These are phyloP conservation scores for Xylariaceae sp. DNA, from an alignment of 2,329 filamentous ascomycete species.

Conservation along the genomic window DNA sequence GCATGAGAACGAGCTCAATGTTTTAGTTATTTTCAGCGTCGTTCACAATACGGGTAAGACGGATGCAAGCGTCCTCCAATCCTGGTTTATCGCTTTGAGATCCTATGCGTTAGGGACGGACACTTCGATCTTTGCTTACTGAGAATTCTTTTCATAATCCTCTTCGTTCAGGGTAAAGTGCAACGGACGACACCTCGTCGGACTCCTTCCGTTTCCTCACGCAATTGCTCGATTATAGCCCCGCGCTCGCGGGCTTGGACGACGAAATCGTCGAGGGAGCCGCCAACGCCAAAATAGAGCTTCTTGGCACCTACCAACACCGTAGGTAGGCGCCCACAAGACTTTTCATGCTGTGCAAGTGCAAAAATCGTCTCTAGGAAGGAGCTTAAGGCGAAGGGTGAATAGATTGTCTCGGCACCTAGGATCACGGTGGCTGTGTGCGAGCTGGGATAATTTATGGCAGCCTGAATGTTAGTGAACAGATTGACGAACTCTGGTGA, in stretches of 20 bases:
- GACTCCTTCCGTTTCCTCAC: constrained; percentile 59
- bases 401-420: constrained; percentile 81
- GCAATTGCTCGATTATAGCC: constrained; percentile 45
- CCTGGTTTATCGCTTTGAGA: too few relatives aligned
- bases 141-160: constrained; percentile 8
- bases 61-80: too few relatives aligned
- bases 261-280: constrained; percentile 73
- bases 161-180: constrained; percentile 28
- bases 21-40: too few relatives aligned
- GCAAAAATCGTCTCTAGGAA: constrained; percentile 65
- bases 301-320: constrained; percentile 72
- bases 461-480: constrained; percentile 33
- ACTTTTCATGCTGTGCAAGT: constrained; percentile 38
- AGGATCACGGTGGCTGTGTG: constrained; percentile 53
- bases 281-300: constrained; percentile 81
- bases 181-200: constrained; percentile 58
- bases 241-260: constrained; percentile 47
- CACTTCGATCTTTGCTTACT: too few relatives aligned
- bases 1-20: too few relatives aligned
- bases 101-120: too few relatives aligned
- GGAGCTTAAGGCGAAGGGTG: constrained; percentile 62
- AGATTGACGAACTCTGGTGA: constrained; percentile 59
- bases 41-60: too few relatives aligned
- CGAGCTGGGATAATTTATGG: constrained; percentile 19
- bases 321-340: constrained; percentile 43